These are phyloP conservation scores for Nepenthes alata DNA, from an alignment of 179 eudicot genomes.

Conservation along the genomic window DNA sequence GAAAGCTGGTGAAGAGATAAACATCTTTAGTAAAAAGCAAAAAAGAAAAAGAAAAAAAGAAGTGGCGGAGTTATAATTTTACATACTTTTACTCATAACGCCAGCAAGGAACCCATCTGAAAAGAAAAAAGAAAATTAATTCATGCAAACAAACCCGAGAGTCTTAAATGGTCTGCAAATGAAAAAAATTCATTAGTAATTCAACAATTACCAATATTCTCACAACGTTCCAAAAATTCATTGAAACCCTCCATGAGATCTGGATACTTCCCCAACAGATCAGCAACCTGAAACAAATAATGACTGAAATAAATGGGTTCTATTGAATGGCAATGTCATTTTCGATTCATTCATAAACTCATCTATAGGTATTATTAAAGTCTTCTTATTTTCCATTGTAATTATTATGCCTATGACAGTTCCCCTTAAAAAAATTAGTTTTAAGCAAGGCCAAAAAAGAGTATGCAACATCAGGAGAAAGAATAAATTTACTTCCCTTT, in stretches of 20 bases:
- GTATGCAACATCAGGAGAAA: no score
- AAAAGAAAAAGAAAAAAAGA: neutral
- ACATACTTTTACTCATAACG: conserved; percentile 77
- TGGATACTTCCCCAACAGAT: conserved; percentile 71
- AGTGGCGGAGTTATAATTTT: neutral
- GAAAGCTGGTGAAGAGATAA: no score
- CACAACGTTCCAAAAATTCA: conserved; percentile 75
- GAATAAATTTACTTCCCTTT: no score
- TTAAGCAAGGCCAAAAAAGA: no score
- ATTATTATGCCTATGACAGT: no score
- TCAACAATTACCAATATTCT: conserved; percentile 46
- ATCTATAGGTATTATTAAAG: no score
- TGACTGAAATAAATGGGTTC: no score
- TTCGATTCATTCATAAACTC: no score
- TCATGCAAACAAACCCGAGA: neutral
- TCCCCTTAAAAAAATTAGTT: no score
- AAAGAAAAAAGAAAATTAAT: conserved; percentile 8
- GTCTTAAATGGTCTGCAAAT: neutral
- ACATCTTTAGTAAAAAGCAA: no score
- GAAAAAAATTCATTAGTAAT: neutral
- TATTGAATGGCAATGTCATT: no score
- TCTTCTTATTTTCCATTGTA: no score
- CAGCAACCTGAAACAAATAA: conserved; percentile 25
- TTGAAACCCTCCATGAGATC: conserved; percentile 89
- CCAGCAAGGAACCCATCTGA: conserved; percentile 93